A percentile compares a stretch with the other conserved stretches of the same genome.
Evolutionary conservation across 495 filamentous ascomycete genomes (phyloP).

Genomic region (Tuber brumale): DNA sequence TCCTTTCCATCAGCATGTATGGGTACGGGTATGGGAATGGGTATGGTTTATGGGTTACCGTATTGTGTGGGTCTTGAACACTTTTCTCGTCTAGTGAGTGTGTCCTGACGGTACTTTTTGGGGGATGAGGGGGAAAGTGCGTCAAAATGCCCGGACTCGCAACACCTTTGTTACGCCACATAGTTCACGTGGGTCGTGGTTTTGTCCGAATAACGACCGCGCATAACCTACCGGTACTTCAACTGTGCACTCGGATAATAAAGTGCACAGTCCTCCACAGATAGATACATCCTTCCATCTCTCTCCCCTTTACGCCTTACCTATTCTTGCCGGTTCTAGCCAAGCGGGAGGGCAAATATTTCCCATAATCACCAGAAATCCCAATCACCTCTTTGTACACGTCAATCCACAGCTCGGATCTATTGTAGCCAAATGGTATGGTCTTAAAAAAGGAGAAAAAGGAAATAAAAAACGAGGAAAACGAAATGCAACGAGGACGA

Average conservation of each 20-base stretch:
- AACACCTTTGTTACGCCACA: conserved; percentile 28
- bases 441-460: conserved; percentile 34
- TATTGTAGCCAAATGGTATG: conserved; percentile 39
- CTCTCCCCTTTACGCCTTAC: conserved; percentile 36
- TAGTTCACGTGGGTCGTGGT: conserved; percentile 34
- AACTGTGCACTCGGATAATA: conserved; percentile 30
- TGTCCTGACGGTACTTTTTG: not conserved
- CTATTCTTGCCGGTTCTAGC: conserved; percentile 33
- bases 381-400: conserved; percentile 40
- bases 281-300: conserved; percentile 37
- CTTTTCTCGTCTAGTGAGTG: not conserved
- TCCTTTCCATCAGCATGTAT: not conserved
- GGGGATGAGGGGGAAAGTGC: not conserved
- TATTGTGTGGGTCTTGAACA: not conserved
- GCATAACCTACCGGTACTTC: conserved; percentile 8
- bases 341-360: conserved; percentile 39
- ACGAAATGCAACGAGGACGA: conserved; percentile 35
- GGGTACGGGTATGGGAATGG: not conserved
- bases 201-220: conserved; percentile 31
- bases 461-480: conserved; percentile 37
- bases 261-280: conserved; percentile 36
- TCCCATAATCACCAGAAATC: conserved; percentile 32
- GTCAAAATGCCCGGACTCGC: not conserved
- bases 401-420: conserved; percentile 41
- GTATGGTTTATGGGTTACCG: not conserved